Base-by-base conservation (phyloP, 768 basidiomycete species). In the Pleurotus tuoliensis region DNA sequence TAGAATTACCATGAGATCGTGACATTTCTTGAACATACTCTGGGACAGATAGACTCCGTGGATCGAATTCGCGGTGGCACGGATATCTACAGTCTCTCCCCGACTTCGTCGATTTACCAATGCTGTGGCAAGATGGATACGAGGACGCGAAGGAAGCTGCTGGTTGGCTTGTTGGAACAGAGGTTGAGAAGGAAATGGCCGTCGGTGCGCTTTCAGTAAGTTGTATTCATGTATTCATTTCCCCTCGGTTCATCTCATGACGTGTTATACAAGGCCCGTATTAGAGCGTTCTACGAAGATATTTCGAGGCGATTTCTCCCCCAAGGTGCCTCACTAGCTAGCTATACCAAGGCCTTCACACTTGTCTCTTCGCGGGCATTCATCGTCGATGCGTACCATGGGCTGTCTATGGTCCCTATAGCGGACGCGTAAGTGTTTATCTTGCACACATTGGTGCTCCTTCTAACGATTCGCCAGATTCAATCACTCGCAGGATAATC, bases 291-390 rank as follows among this genome's bases (percentile, higher is more conserved):
- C 59, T 80, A 73, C 63, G 45, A 63, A 45, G 55, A 69, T 34
- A 63, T 68, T 7, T 76, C 68, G n/a, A 64, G 68, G 55, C 71
- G 1, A 34, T 34, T 34, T 3, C 30, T 34, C 30, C 30, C 30
- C 7, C 30, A 34, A 34, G 8, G 11, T 34, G 69, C 72, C 34
- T 68, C 66, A 4, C 48, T 78, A 56, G 56, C 59, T 43, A 78
- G 74, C 0, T 87, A 87, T 65, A 69, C 75, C 51, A 72, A 77
- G 50, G 82, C 86, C 8, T 81, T 75, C 64, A 72, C 75, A 1
- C 78, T 94, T 34, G 89, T 95, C 50, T 88, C 86, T 3, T 88
- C 91, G 3, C 79, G 93, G 39, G 87, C 91, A 3, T 95, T 95
- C 70, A 74, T 90, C 58, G 82, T 93, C 58, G 93, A 95, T 68